phyloP scores from a whole-genome alignment of 176 grass and related monocot genomes.

The Tillandsia leiboldiana region DNA sequence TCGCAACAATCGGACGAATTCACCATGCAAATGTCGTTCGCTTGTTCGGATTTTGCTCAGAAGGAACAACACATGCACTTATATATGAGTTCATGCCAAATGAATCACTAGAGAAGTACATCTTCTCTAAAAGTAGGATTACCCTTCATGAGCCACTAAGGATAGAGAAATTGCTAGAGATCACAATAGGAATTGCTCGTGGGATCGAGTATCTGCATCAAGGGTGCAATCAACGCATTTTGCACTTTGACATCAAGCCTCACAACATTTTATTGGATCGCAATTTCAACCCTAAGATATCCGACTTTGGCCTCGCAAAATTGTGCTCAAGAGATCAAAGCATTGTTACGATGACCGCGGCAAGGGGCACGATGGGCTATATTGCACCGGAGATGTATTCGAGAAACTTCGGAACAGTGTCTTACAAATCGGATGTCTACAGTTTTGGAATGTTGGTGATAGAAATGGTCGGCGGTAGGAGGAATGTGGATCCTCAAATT shows the following conservation, averaged over 20 bases:
- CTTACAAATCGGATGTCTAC: conserved; percentile 1
- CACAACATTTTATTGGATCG: background rate
- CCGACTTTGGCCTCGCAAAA: conserved; percentile 6
- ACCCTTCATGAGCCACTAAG: background rate
- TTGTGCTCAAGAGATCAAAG: conserved; percentile 5
- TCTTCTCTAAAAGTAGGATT: background rate
- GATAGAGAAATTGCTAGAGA: background rate
- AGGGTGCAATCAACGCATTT: conserved; percentile 8
- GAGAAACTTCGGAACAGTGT: conserved; percentile 7
- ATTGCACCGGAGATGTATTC: conserved; percentile 10
- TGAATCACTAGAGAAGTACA: conserved; percentile 6
- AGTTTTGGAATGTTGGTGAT: conserved; percentile 7
- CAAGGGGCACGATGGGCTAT: conserved; percentile 7
- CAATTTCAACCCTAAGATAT: conserved; percentile 4
- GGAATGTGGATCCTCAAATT: background rate
- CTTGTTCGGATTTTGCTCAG: background rate
- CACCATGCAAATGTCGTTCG: conserved; percentile 3
- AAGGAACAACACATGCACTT: background rate
- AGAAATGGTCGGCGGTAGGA: conserved; percentile 8
- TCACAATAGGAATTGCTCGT: background rate
- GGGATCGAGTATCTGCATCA: conserved; percentile 9
- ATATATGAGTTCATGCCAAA: conserved; percentile 10
- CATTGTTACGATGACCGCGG: conserved; percentile 5
- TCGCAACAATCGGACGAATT: background rate
- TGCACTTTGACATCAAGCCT: conserved; percentile 9